phyloP scores from a whole-genome alignment of 2,329 filamentous ascomycete genomes.

The Neofusicoccum sp. region DNA sequence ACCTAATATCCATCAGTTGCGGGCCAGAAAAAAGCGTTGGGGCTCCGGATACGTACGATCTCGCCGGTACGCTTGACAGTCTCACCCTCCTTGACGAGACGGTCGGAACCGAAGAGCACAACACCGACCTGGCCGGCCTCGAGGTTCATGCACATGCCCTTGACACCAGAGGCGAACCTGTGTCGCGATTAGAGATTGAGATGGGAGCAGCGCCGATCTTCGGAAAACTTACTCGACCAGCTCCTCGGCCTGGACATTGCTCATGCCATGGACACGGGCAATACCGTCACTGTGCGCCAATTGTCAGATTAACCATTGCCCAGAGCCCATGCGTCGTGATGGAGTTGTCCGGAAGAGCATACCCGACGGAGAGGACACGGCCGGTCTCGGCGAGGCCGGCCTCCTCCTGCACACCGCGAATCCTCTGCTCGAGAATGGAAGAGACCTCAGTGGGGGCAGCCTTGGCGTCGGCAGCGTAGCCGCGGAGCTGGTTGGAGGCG shows the following conservation, averaged over 20 bases:
- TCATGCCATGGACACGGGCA: conserved; percentile 98
- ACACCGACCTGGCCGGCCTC: conserved; percentile 99
- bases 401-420: conserved; percentile 98
- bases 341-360: conserved; percentile 51
- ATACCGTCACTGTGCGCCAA: conserved; percentile 86
- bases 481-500: conserved; percentile 70
- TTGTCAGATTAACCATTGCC: conserved; percentile 31
- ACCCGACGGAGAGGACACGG: conserved; percentile 98
- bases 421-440: conserved; percentile 98
- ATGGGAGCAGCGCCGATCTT: conserved; percentile 17
- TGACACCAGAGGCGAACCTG: conserved; percentile 98
- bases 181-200: conserved; percentile 21
- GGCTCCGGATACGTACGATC: conserved; percentile 69
- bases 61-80: conserved; percentile 99
- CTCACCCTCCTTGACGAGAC: conserved; percentile 99
- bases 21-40: neutral
- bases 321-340: conserved; percentile 24
- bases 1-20: conserved; percentile 57
- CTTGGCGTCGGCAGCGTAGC: conserved; percentile 91
- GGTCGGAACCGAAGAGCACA: conserved; percentile 99
- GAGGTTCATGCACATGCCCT: conserved; percentile 99
- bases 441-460: conserved; percentile 96
- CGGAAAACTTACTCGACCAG: conserved; percentile 85
- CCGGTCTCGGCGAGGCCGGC: conserved; percentile 95
- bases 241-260: conserved; percentile 99